Conservation (phyloP, 2,329 filamentous ascomycete species). For the Claviceps monticola region DNA sequence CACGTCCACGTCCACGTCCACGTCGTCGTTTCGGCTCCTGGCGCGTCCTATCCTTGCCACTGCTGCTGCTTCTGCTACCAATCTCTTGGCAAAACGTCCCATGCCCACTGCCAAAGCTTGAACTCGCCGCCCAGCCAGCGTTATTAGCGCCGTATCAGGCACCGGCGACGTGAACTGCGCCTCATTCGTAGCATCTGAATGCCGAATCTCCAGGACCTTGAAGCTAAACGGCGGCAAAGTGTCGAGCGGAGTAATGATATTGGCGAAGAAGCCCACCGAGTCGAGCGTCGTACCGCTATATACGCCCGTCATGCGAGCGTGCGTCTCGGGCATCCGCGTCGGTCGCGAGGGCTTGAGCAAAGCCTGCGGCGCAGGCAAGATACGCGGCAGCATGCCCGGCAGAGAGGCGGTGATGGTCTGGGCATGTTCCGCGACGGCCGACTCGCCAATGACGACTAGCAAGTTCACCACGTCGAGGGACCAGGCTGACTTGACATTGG, state of each 20-base stretch:
- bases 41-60: background rate
- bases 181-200: slow-evolving; percentile 17
- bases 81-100: background rate
- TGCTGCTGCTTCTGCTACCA: background rate
- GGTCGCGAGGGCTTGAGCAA: slow-evolving; percentile 43
- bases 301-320: slow-evolving; percentile 43
- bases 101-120: background rate
- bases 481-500: slow-evolving; percentile 31
- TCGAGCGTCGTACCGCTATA: slow-evolving; percentile 40
- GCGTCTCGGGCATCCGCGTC: slow-evolving; percentile 38
- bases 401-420: slow-evolving; percentile 45
- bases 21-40: background rate
- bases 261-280: slow-evolving; percentile 47
- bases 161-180: too few species aligned
- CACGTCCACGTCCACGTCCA: too few species aligned
- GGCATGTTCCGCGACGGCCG: slow-evolving; percentile 41
- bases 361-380: slow-evolving; percentile 48
- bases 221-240: slow-evolving; percentile 33
- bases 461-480: slow-evolving; percentile 48
- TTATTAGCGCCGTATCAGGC: too few species aligned
- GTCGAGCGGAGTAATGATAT: slow-evolving; percentile 44
- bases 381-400: slow-evolving; percentile 42
- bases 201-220: slow-evolving; percentile 33
- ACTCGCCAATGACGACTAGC: slow-evolving; percentile 49
- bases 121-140: too few species aligned